Conservation (phyloP, 1,284 basidiomycete species). For the Sporisorium scitamineum region DNA sequence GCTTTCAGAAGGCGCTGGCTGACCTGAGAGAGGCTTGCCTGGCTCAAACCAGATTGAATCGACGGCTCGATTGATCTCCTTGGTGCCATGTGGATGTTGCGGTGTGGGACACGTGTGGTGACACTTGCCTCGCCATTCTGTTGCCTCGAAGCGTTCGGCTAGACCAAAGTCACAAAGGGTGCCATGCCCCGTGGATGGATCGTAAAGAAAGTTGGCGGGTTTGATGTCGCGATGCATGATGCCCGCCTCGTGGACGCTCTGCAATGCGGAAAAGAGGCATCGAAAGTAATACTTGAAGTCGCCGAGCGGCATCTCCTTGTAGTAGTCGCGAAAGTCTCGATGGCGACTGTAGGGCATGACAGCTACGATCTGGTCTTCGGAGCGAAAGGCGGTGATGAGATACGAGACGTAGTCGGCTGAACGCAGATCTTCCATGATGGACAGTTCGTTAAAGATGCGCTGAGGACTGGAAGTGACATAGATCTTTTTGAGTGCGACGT, state of each 20-base stretch:
- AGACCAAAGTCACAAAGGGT: slow-evolving; percentile 95
- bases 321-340: slow-evolving; percentile 92
- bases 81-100: slow-evolving; percentile 58
- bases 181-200: slow-evolving; percentile 84
- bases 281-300: slow-evolving; percentile 88
- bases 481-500: slow-evolving; percentile 95
- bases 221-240: slow-evolving; percentile 98
- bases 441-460: slow-evolving; percentile 91
- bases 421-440: slow-evolving; percentile 84
- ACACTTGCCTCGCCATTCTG: slow-evolving; percentile 67
- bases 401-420: slow-evolving; percentile 72
- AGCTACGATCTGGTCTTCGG: slow-evolving; percentile 91
- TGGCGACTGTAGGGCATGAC: slow-evolving; percentile 94
- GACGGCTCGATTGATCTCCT: slow-evolving; percentile 58
- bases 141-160: slow-evolving; percentile 64
- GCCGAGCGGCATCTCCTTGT: slow-evolving; percentile 77
- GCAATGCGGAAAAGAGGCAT: slow-evolving; percentile 88
- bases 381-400: slow-evolving; percentile 91
- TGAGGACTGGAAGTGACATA: slow-evolving; percentile 94
- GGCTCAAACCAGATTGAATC: slow-evolving; percentile 59
- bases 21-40: slow-evolving; percentile 53
- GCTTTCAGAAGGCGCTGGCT: slow-evolving; percentile 14
- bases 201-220: slow-evolving; percentile 96
- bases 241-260: slow-evolving; percentile 86
- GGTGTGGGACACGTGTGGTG: slow-evolving; percentile 63